A percentile compares a stretch with the other conserved stretches of the same genome.
phyloP scores from a whole-genome alignment of 768 basidiomycete species.

The Xerocomellus intermedius region DNA sequence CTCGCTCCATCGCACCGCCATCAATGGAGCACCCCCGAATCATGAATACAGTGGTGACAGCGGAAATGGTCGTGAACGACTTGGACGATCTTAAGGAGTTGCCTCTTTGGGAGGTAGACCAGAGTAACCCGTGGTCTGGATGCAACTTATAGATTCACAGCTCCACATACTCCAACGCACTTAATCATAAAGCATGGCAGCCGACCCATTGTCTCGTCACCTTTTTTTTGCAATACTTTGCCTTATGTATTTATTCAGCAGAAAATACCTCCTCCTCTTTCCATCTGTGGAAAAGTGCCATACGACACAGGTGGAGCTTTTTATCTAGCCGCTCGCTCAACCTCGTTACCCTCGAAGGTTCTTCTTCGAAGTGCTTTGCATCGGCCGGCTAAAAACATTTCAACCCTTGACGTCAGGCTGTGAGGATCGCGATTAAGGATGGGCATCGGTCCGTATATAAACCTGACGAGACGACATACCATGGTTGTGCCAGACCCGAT shows the following conservation, averaged over 20 bases:
- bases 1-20: constrained; percentile 11
- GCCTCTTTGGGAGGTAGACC: constrained; percentile 10
- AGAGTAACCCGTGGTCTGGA: neutral
- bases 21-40: constrained; percentile 8
- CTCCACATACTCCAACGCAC: constrained; percentile 4
- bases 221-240: neutral
- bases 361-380: neutral
- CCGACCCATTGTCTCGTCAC: neutral
- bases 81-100: constrained; percentile 12
- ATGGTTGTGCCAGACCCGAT: constrained; percentile 10
- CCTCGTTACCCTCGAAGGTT: constrained; percentile 8
- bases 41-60: neutral
- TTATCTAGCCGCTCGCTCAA: constrained; percentile 3
- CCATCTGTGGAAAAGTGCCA: neutral
- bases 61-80: constrained; percentile 21
- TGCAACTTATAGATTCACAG: neutral
- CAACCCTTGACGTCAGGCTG: constrained; percentile 32
- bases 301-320: constrained; percentile 8
- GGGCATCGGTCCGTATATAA: constrained; percentile 22
- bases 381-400: neutral
- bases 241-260: neutral
- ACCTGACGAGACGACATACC: neutral
- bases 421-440: constrained; percentile 3
- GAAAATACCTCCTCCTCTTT: neutral
- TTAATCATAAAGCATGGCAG: neutral